Base-by-base conservation (phyloP, 164 flowering plant genomes). In the Magnolia officinalis region DNA sequence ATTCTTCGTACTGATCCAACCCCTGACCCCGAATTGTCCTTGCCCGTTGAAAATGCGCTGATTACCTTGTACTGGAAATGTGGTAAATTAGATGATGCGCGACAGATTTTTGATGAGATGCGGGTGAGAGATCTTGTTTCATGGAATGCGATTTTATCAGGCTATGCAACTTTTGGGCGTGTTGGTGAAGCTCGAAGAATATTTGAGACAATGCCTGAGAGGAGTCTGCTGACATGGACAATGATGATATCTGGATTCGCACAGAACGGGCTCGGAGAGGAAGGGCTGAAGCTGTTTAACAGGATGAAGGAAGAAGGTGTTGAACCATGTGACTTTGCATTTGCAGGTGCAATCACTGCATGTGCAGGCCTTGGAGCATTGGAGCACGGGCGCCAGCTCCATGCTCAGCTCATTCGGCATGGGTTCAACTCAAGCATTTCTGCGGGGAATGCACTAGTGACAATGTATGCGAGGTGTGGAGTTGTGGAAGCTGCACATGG, bases 391-490 rank as follows among this genome's bases (percentile, higher is more conserved):
- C 80, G 87, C 11, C 94, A 92, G 76, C 90, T 93, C 69, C 98
- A 92, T 83, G 87, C 85, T 50, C 93, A 89, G 80, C 82, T 90
- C 19, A 72, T 91, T 31, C 80, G 76, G 37, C 70, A 79, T 26
- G 97, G 95, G 6, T 81, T 80, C 76, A 88, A 87, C 13, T 85
- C 93, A 45, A 94, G 97, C 80, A 85, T 91, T n/a, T 92, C 97
- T 21, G 90, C 86, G 7, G 89, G 89, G 8, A 94, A 91, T 81
- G 88, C 98, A 59, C 75, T 94, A 67, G 83, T 94, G 37, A 89
- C 95, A 49, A 90, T 94, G 95, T 94, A 94, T 80, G 90, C 88
- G 14, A 89, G 87, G 80, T 90, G 95, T 79, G 97, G 98, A 6
- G 88, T 78, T 70, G 85, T 90, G 64, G 90, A 90, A 79, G 90